Conservation (phyloP, 202 grass and related monocot species). For the Cymbopogon flexuosus region DNA sequence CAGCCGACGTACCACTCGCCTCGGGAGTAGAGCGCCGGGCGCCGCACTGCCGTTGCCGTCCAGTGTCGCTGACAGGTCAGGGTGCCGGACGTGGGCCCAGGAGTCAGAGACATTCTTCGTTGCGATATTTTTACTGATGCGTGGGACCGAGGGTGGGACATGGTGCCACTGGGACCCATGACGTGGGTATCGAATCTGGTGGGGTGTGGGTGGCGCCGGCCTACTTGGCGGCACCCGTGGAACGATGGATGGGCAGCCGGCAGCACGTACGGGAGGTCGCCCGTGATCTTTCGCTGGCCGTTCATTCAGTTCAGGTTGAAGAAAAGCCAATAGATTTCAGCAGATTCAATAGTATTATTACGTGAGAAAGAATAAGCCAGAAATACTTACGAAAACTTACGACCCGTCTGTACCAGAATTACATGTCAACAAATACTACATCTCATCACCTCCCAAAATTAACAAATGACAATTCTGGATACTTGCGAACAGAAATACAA, state of each 20-base stretch:
- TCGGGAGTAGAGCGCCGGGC: not conserved
- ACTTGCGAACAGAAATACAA: not conserved
- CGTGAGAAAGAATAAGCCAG: no score
- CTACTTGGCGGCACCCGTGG: not conserved
- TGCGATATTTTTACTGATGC: not conserved
- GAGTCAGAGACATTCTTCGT: not conserved
- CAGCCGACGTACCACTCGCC: not conserved
- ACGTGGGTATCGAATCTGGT: not conserved
- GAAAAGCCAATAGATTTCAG: no score
- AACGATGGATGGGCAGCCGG: not conserved
- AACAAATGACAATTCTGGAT: not conserved
- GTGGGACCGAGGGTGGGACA: not conserved
- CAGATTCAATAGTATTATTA: no score
- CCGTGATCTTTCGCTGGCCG: not conserved
- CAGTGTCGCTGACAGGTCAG: not conserved
- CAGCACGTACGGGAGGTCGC: not conserved
- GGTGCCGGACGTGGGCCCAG: not conserved
- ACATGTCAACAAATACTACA: not conserved
- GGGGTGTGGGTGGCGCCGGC: not conserved
- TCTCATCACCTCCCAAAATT: not conserved
- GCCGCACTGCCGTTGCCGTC: not conserved
- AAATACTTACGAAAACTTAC: not conserved
- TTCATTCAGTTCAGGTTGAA: no score
- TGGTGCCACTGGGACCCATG: not conserved
- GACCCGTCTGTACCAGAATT: no score